Conservation (phyloP, 1,284 basidiomycete genomes). For the Moesziomyces parantarcticus region DNA sequence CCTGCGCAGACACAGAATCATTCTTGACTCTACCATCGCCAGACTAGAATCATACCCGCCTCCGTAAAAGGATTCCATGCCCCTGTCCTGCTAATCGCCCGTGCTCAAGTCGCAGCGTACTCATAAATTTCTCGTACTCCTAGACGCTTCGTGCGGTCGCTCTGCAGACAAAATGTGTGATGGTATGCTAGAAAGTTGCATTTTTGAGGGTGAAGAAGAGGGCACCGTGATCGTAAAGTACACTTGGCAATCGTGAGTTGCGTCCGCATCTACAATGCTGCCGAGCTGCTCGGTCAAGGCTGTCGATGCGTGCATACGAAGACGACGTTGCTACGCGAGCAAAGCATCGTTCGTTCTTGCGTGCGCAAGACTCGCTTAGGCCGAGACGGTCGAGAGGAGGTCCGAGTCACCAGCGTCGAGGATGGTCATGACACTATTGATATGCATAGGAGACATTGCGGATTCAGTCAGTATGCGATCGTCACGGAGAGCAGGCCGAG, state of each 20-base stretch:
- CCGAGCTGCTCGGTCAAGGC: slow-evolving; percentile 22
- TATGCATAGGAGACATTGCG: background rate
- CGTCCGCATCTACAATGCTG: background rate
- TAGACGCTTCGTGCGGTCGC: background rate
- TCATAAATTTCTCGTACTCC: too few relatives aligned
- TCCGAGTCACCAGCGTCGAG: slow-evolving; percentile 97
- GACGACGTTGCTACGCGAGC: slow-evolving; percentile 27
- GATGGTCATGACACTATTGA: slow-evolving; percentile 87
- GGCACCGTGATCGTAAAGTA: slow-evolving; percentile 12
- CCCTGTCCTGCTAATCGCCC: too few relatives aligned
- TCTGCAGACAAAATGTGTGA: background rate
- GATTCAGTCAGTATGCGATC: slow-evolving; percentile 7
- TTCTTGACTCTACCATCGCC: background rate
- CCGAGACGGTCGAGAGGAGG: slow-evolving; percentile 72
- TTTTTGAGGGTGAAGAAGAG: slow-evolving; percentile 24
- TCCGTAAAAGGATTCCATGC: too few relatives aligned
- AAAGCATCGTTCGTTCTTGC: slow-evolving; percentile 20
- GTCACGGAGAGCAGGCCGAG: background rate
- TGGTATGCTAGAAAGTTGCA: slow-evolving; percentile 32
- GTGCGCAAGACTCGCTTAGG: slow-evolving; percentile 38
- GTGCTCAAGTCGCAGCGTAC: too few relatives aligned
- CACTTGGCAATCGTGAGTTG: slow-evolving; percentile 5
- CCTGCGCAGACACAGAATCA: background rate
- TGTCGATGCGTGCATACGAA: slow-evolving; percentile 7
- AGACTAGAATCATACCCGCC: background rate